A percentile compares a stretch with the other conserved stretches of the same genome.
Conservation (phyloP, 495 filamentous ascomycete species). For the Xanthoparmelia taractica region DNA sequence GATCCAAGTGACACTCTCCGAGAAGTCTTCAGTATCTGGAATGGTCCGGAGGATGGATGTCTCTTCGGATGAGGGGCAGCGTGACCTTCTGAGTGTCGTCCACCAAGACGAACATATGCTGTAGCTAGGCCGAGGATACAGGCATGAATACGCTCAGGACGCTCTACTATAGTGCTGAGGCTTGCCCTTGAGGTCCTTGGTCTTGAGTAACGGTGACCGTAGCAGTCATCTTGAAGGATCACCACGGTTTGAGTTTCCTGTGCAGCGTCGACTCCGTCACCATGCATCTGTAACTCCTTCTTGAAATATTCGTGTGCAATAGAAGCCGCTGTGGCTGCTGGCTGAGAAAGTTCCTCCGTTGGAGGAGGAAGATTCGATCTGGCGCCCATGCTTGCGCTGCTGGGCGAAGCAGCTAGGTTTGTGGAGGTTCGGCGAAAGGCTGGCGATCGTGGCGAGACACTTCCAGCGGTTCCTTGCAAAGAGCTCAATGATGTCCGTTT, state of each 20-base stretch:
- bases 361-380: constrained; percentile 28
- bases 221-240: constrained; percentile 85
- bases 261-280: constrained; percentile 34
- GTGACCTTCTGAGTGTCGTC: constrained; percentile 63
- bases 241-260: constrained; percentile 61
- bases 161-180: constrained; percentile 74
- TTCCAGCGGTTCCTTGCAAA: constrained; percentile 34
- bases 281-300: constrained; percentile 59
- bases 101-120: constrained; percentile 84
- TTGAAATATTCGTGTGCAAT: constrained; percentile 64
- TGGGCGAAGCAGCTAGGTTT: constrained; percentile 37
- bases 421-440: constrained; percentile 43
- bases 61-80: constrained; percentile 55
- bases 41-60: constrained; percentile 53
- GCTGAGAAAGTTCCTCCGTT: constrained; percentile 34
- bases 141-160: constrained; percentile 86
- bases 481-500: constrained; percentile 42
- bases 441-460: constrained; percentile 33
- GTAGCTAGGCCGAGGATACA: constrained; percentile 69
- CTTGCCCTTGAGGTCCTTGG: constrained; percentile 60
- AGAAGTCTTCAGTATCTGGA: constrained; percentile 68
- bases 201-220: constrained; percentile 81
- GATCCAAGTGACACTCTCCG: constrained; percentile 58
- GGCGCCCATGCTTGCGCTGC: constrained; percentile 29
- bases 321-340: constrained; percentile 51